Evolutionary conservation across 2,329 filamentous ascomycete species (phyloP), one percentile per base, ranked within the genome.

Genomic region (Penicillium frequentans): DNA sequence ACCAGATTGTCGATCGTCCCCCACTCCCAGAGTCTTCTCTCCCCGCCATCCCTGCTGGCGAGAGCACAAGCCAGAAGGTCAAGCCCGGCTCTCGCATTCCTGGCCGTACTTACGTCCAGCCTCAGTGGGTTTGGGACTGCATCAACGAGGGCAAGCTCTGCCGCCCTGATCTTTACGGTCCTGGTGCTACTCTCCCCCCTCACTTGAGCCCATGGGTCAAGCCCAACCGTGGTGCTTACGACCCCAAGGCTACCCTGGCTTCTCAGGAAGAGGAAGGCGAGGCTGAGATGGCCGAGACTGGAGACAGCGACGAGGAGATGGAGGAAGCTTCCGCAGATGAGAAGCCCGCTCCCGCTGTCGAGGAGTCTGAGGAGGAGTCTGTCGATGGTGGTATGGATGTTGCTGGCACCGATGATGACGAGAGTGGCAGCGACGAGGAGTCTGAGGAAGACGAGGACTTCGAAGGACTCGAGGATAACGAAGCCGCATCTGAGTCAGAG

Each of bases 61-160:
- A 78, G 48, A 79, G 74, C 21, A 79, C 67, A 78, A 45, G 79
- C 66, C 27, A 75, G 35, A 79, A 75, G 60, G 75, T 82, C 59
- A 79, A 77, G 68, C 78, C 81, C 29, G 89, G 90, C 68, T 86
- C 86, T 62, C 86, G 92, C 59, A 89, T 98, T 60, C 92, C 93
- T n/a, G 93, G 93, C 35, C 85, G 95, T 64, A 91, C 87, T 62
- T 99, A 99, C 67, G 79, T 99, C 55, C 95, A 99, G 79, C 95
- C 95, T 21, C 95, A 99, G 73, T 99, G 96, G 93, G 87, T 99
- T 4, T 99, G 95, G 95, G 95, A 99, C 71, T 93, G 90, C 68
- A 80, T 96, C 73, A 99, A 99, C 73, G 90, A 95, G 46, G 91
- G 91, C 61, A 91, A 93, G 75, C 80, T 99, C 55, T 87, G 97